Base-by-base conservation (phyloP, 2,329 filamentous ascomycete genomes). In the Aaosphaeria arxii region DNA sequence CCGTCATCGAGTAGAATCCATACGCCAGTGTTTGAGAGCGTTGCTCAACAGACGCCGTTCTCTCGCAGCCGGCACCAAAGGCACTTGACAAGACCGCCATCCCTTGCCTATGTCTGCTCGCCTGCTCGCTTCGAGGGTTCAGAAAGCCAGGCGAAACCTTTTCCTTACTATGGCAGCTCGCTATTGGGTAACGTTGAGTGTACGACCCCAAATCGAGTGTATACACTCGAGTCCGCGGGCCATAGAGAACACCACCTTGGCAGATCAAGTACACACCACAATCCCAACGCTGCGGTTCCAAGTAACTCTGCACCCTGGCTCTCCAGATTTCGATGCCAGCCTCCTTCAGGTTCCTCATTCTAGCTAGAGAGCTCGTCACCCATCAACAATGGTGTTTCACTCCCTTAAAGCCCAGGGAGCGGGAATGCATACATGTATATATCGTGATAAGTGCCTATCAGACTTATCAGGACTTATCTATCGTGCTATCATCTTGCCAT, bases 371-470 rank as follows among this genome's bases (percentile, higher is more conserved):
- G 48, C 30, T 40, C 47, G 45, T 45, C 54, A 53, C 56, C 59
- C 52, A 62, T 67, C 63, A 66, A 62, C 58, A 62, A 61, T 54
- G 17, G 52, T 64, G 61, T 66, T 59, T 64, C 58, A 64, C 60
- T 43, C 60, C 59, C 61, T 63, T 62, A 52, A 50, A 9, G 49
- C 53, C 57, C 53, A 51, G 45, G 48, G 52, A 45, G 45, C 53
- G 62, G 59, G 52, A 48, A 57, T 60, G 58, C 61, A 36, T n/a
- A 53, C 51, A 58, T 58, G 53, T 66, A 64, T 65, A 67, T 66
- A 67, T 61, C 57, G 58, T 59, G 54, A 48, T 49, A 49, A 6
- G 46, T 49, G 53, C 54, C 59, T 56, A 64, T 56, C 56, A 45
- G 46, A 53, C 48, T 58, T 63, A 63, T 60, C 54, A 48, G 46